Conservation (phyloP, 1,139 yeast genomes). For the Meyerozyma guilliermondii region DNA sequence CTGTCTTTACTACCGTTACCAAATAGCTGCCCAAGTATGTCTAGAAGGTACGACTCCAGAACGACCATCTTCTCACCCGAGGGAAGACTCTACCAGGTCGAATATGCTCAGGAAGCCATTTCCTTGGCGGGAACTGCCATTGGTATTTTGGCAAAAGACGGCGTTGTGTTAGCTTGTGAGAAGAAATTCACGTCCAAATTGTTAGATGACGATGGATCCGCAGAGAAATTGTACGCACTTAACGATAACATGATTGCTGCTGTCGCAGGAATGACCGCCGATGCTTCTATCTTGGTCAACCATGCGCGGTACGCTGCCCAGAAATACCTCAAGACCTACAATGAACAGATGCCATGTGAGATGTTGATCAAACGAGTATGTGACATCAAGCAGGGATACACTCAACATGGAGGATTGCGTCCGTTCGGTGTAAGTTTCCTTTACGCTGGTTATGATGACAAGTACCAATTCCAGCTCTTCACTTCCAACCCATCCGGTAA, state of each 20-base stretch:
- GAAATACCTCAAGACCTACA: conserved; percentile 74
- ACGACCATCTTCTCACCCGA: conserved; percentile 98
- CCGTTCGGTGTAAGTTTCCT: conserved; percentile 97
- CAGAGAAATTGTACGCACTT: conserved; percentile 85
- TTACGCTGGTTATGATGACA: conserved; percentile 92
- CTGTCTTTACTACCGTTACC: neutral
- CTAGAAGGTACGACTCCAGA: conserved; percentile 79
- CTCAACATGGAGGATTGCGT: conserved; percentile 97
- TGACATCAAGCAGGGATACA: conserved; percentile 95
- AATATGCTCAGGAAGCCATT: conserved; percentile 95
- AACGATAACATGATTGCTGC: conserved; percentile 83
- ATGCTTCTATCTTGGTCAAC: conserved; percentile 87
- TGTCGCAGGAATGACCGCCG: conserved; percentile 98
- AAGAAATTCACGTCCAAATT: conserved; percentile 89
- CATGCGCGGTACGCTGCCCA: conserved; percentile 87
- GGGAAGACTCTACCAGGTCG: conserved; percentile 93
- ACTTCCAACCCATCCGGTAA: conserved; percentile 97
- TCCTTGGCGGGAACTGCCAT: conserved; percentile 98
- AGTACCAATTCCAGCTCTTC: conserved; percentile 85
- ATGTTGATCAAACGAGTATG: conserved; percentile 82
- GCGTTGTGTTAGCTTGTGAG: conserved; percentile 95
- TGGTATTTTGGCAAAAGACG: conserved; percentile 88
- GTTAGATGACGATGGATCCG: conserved; percentile 87
- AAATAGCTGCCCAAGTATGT: conserved; percentile 23
- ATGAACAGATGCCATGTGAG: conserved; percentile 91